Base-by-base conservation (phyloP, 2,329 filamentous ascomycete species). In the Scedosporium minutisporum region DNA sequence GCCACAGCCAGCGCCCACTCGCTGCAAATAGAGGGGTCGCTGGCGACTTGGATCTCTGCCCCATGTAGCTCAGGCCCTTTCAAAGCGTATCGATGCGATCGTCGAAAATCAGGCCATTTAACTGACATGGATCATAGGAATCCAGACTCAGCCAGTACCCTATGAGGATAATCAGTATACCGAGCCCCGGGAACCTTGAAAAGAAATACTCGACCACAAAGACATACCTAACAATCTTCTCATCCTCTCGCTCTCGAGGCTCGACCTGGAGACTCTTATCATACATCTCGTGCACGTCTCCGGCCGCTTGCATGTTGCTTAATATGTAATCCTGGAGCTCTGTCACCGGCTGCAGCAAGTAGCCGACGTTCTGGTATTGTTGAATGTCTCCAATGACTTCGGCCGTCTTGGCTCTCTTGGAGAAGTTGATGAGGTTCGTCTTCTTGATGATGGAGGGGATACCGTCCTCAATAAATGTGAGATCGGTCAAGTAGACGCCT, bases 241-340 rank as follows among this genome's bases (percentile, higher is more conserved):
- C 95, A 73, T 99, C 95, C 79, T 99, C 95, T 70, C 95, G 85
- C 79, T 99, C 95, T 70, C 95, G 85, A 66, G 95, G 95, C 75
- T 99, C 95, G 65, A 99, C 87, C 71, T 88, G 83, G 77, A 99
- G 80, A 77, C 92, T 96, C 82, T 93, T 93, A 76, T 97, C 93
- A 79, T 97, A 99, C 95, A 97, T 97, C 80, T 97, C 93, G 75
- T 97, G 93, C 66, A 99, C 95, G 74, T 97, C 93, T 61, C 92
- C 90, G 3, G 95, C 93, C 33, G 88, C 89, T 77, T 96, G 89
- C 90, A 97, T 96, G 74, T 97, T 97, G 74, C 87, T 93, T 68
- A 97, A 78, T 67, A 99, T 96, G 76, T 97, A 99, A 68, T 97
- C 93, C 73, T 97, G 93, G 67, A 99, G 80, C 76, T 97, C 95